These are phyloP conservation scores for Protomyces inouyei DNA, from an alignment of 1,139 yeast species.

Conservation along the genomic window DNA sequence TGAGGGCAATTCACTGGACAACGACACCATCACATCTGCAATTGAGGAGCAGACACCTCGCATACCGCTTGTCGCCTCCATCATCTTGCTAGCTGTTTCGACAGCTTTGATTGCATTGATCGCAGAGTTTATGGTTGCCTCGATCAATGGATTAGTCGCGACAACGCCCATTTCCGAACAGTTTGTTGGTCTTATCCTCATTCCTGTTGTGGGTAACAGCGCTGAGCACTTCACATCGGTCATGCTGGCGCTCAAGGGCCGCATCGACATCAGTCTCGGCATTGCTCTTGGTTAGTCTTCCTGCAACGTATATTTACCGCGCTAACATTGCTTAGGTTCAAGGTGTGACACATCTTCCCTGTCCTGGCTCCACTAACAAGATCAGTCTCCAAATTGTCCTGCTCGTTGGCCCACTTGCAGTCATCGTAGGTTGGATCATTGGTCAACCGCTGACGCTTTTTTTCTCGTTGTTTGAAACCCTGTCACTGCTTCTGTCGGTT, in stretches of 20 bases:
- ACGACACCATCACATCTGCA: conserved; percentile 34
- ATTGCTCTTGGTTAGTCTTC: conserved; percentile 57
- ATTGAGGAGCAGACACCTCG: conserved; percentile 34
- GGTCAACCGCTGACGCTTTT: conserved; percentile 89
- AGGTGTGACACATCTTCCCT: conserved; percentile 3
- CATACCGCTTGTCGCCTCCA: conserved; percentile 9
- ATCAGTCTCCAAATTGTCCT: conserved; percentile 72
- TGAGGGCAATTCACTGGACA: conserved; percentile 26
- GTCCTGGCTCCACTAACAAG: conserved; percentile 5
- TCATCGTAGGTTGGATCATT: conserved; percentile 82
- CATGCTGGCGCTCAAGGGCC: conserved; percentile 88
- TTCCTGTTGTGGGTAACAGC: conserved; percentile 97
- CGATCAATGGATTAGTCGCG: conserved; percentile 83
- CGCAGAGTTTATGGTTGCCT: conserved; percentile 89
- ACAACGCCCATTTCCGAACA: conserved; percentile 86
- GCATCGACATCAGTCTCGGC: conserved; percentile 95
- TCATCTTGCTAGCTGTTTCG: conserved; percentile 48
- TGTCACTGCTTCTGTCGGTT: conserved; percentile 80
- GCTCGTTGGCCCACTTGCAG: conserved; percentile 88
- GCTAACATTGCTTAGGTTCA: conserved; percentile 59
- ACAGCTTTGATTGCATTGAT: conserved; percentile 83
- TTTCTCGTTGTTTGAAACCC: conserved; percentile 90
- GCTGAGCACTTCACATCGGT: conserved; percentile 98
- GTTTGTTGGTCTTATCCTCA: conserved; percentile 84
- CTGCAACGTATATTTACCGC: neutral